Evolutionary conservation across 345 rosid genomes (phyloP).

Genomic region (Lagerstroemia speciosa): DNA sequence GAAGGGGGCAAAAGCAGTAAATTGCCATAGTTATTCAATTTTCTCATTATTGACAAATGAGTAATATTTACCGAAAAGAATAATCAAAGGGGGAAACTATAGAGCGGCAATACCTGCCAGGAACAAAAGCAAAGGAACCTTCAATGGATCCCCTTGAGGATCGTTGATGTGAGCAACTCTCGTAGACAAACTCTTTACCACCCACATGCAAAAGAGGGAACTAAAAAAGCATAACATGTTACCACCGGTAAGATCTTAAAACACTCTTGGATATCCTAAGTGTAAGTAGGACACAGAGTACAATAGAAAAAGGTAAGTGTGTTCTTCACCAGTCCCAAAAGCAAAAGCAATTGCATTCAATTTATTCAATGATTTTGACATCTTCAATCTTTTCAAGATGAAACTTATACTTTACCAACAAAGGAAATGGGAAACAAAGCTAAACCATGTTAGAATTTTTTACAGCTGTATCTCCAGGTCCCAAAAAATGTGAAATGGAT

Average conservation of each 20-base stretch:
- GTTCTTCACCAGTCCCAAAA: background rate
- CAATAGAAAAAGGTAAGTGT: background rate
- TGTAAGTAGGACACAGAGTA: background rate
- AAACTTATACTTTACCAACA: background rate
- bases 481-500: background rate
- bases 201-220: conserved; percentile 55
- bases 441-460: background rate
- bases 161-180: conserved; percentile 38
- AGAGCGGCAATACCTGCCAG: conserved; percentile 69
- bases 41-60: background rate
- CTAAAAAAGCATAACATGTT: conserved; percentile 23
- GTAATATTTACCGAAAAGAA: too few species aligned
- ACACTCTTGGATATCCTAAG: background rate
- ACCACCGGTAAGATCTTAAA: background rate
- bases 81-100: too few species aligned
- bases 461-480: background rate
- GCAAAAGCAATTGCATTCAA: background rate
- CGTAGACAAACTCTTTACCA: conserved; percentile 61
- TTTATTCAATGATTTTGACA: background rate
- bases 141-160: conserved; percentile 51
- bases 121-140: conserved; percentile 81
- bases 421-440: background rate
- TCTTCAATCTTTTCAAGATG: background rate
- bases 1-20: background rate
- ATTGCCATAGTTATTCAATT: background rate